These are phyloP conservation scores for Salix exigua DNA, from an alignment of 345 rosid genomes.

Conservation along the genomic window DNA sequence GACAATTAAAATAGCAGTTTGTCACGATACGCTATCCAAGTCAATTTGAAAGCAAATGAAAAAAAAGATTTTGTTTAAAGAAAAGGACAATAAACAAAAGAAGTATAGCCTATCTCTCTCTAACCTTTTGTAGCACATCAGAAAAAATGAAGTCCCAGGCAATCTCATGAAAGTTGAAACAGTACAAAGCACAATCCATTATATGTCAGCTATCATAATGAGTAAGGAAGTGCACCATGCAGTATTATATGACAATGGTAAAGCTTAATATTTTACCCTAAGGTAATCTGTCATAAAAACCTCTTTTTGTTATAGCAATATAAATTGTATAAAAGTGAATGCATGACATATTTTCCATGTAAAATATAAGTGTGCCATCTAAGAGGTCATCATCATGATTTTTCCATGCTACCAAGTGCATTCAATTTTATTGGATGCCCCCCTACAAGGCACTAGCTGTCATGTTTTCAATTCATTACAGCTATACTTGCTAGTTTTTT, in stretches of 20 bases:
- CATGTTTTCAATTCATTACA: background rate
- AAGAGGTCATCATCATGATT: background rate
- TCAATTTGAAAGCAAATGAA: too few relatives aligned
- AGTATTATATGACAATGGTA: background rate
- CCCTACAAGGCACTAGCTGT: background rate
- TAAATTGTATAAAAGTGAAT: background rate
- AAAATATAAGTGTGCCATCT: background rate
- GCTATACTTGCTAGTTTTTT: background rate
- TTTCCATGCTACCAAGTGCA: background rate
- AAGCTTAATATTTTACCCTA: background rate
- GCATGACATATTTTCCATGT: background rate
- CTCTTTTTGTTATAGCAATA: background rate
- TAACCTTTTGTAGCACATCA: background rate
- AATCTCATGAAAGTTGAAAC: background rate
- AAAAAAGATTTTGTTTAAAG: too few relatives aligned
- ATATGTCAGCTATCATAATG: background rate
- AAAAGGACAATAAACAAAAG: background rate
- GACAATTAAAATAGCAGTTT: too few relatives aligned
- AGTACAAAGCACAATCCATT: background rate
- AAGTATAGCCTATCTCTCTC: background rate
- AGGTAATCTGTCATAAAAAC: background rate
- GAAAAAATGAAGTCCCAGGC: background rate
- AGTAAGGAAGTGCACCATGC: background rate
- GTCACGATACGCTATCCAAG: too few relatives aligned
- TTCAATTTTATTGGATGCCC: background rate